Percentiles rank a stretch among this genome's conserved stretches.
Conservation (phyloP, 441 rosid genomes). For the Cnidoscolus chayamansa region DNA sequence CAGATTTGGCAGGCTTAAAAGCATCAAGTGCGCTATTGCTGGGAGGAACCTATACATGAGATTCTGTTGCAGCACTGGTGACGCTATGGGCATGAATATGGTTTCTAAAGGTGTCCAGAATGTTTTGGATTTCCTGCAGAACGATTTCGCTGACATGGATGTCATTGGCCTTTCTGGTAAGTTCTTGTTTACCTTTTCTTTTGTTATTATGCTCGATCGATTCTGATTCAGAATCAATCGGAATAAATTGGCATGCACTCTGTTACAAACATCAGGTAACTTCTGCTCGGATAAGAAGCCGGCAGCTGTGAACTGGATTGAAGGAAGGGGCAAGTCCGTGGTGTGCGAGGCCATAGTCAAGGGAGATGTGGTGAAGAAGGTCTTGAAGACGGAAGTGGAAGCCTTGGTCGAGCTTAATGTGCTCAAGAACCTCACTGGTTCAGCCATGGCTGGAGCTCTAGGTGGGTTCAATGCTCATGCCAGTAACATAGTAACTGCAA, state of each 20-base stretch:
- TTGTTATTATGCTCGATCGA: too few species aligned
- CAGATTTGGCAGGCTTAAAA: constrained; percentile 70
- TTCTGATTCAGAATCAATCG: neutral
- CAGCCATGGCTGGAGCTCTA: constrained; percentile 85
- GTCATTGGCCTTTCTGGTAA: constrained; percentile 71
- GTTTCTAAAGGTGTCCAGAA: constrained; percentile 94
- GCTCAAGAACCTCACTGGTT: constrained; percentile 87
- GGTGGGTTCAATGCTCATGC: constrained; percentile 98
- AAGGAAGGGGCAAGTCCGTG: constrained; percentile 87
- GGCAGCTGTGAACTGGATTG: constrained; percentile 91
- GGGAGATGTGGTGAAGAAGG: constrained; percentile 67
- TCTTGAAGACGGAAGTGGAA: constrained; percentile 68
- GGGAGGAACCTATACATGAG: constrained; percentile 74
- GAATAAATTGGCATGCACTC: too few species aligned
- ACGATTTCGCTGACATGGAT: constrained; percentile 79
- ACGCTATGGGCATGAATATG: constrained; percentile 99
- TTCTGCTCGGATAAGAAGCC: constrained; percentile 91
- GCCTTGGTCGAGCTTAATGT: constrained; percentile 79
- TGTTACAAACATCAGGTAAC: constrained; percentile 42
- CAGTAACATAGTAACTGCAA: constrained; percentile 74
- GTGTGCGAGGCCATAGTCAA: constrained; percentile 77
- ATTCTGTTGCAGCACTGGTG: constrained; percentile 81
- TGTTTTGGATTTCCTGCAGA: constrained; percentile 64
- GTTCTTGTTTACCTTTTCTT: neutral
- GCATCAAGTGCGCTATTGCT: constrained; percentile 55